Evolutionary conservation across 805 yeast genomes (phyloP).

Genomic region (Lipomyces lipofer): DNA sequence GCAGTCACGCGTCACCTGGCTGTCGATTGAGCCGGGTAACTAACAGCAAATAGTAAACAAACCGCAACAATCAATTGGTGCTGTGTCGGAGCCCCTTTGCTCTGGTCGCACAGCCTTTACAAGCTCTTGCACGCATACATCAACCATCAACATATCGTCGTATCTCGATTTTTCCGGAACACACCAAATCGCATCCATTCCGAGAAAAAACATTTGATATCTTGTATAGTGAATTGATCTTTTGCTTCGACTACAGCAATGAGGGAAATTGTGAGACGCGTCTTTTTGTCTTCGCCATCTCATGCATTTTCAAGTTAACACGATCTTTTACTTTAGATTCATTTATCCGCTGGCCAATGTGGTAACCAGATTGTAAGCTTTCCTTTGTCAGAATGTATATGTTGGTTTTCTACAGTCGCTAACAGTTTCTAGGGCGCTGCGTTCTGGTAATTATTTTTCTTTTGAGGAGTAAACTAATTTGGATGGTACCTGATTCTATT

Average conservation of each 20-base stretch:
- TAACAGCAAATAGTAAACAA: too few relatives aligned
- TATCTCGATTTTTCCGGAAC: not conserved
- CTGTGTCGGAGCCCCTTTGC: constrained; percentile 22
- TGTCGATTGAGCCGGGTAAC: too few relatives aligned
- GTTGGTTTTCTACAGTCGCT: not conserved
- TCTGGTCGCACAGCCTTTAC: too few relatives aligned
- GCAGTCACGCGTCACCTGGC: too few relatives aligned
- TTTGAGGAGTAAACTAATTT: not conserved
- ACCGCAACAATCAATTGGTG: constrained; percentile 12
- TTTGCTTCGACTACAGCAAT: constrained; percentile 6
- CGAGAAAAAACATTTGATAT: not conserved
- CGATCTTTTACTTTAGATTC: constrained; percentile 54
- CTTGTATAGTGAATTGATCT: not conserved
- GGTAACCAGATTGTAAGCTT: constrained; percentile 82
- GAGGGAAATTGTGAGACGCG: constrained; percentile 33
- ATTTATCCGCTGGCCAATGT: constrained; percentile 92
- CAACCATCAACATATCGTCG: not conserved
- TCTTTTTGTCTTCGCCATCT: not conserved
- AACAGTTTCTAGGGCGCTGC: constrained; percentile 31
- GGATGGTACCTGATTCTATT: not conserved
- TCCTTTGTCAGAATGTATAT: not conserved
- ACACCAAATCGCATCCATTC: not conserved
- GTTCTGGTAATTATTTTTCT: constrained; percentile 22
- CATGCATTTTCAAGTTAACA: not conserved
- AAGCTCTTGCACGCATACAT: not conserved